These are phyloP conservation scores for Nemania diffusa DNA, from an alignment of 2,329 filamentous ascomycete genomes.

Conservation along the genomic window DNA sequence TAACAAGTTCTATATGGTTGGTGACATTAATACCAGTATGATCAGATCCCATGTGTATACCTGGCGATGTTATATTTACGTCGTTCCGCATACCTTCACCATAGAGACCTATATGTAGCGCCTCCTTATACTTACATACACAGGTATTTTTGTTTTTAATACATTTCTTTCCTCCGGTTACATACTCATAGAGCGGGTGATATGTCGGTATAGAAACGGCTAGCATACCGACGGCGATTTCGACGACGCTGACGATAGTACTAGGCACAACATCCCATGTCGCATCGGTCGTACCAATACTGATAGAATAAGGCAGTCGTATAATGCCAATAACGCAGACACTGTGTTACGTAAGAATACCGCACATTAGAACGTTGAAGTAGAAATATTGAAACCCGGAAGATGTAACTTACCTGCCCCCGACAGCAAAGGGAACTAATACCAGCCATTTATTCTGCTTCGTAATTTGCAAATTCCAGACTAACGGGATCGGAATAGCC, in stretches of 20 bases:
- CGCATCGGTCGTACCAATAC: conserved; percentile 18
- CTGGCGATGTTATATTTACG: conserved; percentile 30
- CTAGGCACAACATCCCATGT: conserved; percentile 27
- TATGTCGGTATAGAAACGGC: conserved; percentile 33
- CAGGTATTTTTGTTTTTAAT: not conserved
- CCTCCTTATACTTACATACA: conserved; percentile 17
- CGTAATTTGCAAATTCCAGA: conserved; percentile 10
- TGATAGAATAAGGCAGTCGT: conserved; percentile 27
- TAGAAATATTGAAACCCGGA: not conserved
- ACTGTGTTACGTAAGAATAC: not conserved
- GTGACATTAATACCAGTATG: conserved; percentile 31
- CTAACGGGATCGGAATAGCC: conserved; percentile 20
- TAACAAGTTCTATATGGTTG: conserved; percentile 34
- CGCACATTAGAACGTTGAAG: not conserved
- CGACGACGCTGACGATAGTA: conserved; percentile 24
- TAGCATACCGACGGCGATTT: conserved; percentile 30
- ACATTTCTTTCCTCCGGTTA: conserved; percentile 1
- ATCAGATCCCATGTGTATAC: conserved; percentile 16
- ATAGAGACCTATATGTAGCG: conserved; percentile 25
- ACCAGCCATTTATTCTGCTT: conserved; percentile 26
- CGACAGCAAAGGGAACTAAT: conserved; percentile 12
- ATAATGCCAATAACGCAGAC: conserved; percentile 30
- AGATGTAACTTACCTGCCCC: conserved; percentile 25
- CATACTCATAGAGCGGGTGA: conserved; percentile 19
- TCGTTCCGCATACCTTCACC: conserved; percentile 15